Base-by-base conservation (phyloP, 2,329 filamentous ascomycete species). In the Epichloe scottii region DNA sequence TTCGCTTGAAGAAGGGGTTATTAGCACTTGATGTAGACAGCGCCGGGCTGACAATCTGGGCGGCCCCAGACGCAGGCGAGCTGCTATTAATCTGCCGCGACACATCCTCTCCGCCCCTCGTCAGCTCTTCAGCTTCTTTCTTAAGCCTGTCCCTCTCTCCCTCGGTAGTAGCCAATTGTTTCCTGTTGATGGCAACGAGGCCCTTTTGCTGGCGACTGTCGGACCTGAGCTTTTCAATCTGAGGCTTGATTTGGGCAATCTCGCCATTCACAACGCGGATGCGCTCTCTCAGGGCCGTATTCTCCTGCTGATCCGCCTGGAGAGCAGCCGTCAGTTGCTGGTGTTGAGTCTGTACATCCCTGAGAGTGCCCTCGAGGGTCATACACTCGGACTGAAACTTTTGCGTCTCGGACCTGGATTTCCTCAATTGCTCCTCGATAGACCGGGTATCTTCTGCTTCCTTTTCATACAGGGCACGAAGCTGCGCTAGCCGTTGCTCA, bases 131-230 rank as follows among this genome's bases (percentile, higher is more conserved):
- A 43, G 85, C 84, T 66, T 97, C 91, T 1, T 74, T 72, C 71
- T 89, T 90, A 39, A 95, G 73, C 72, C 88, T 91, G 54, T 97
- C 91, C 34, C 87, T 81, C 66, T 97, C 91, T 46, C 79, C 80
- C 67, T 98, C 93, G 52, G 85, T 88, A 1, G 90, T 96, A 37
- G 85, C 81, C 54, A 97, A 74, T 69, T 98, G 93, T 72, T 98
- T 98, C 76, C 94, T 97, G 71, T 96, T 96, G 71, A 98, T 98
- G 42, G 93, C 90, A 33, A 95, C 91, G 57, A 97, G 76, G 17
- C 93, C 93, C 71, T 95, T 97, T 63, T 97, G 90, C 66, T 97
- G 93, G 41, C 93, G 83, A 26, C 89, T 89, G 59, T 96, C 89
- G 12, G 85, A 88, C 65, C 87, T 89, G 60, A 95, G 77, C 73